A percentile compares a stretch with the other conserved stretches of the same genome.
Conservation (phyloP, 2,329 filamentous ascomycete species). For the Aspergillus udagawae region DNA sequence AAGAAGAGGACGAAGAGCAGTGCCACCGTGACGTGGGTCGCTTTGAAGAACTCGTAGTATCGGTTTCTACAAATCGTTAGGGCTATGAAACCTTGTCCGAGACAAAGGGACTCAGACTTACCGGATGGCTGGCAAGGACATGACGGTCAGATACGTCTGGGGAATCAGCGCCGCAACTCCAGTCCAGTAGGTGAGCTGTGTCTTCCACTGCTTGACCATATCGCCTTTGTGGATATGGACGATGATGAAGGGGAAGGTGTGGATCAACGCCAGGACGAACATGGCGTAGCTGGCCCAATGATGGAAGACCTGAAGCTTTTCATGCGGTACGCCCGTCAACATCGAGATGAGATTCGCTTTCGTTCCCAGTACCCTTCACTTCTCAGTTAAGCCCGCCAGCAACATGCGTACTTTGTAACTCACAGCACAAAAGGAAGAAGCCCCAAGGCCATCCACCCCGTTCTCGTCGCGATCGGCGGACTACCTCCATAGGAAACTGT, state of each 20-base stretch:
- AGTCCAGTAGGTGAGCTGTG: conserved; percentile 50
- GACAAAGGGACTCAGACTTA: conserved; percentile 21
- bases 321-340: conserved; percentile 54
- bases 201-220: conserved; percentile 46
- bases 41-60: conserved; percentile 61
- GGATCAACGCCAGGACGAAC: conserved; percentile 53
- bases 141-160: conserved; percentile 54
- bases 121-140: conserved; percentile 51
- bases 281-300: conserved; percentile 54
- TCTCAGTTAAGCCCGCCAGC: conserved; percentile 4
- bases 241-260: conserved; percentile 59
- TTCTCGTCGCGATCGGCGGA: conserved; percentile 51
- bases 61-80: conserved; percentile 39
- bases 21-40: conserved; percentile 51
- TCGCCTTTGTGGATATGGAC: conserved; percentile 48
- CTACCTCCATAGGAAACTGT: conserved; percentile 45
- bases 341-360: conserved; percentile 56
- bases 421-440: conserved; percentile 51
- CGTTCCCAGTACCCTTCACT: conserved; percentile 42
- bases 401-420: conserved; percentile 2
- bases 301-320: conserved; percentile 54
- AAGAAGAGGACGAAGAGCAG: conserved; percentile 56
- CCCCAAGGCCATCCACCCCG: conserved; percentile 51
- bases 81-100: neutral
- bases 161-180: conserved; percentile 52